Conservation (phyloP, 176 grass and related monocot genomes). For the Oryza nivara region DNA sequence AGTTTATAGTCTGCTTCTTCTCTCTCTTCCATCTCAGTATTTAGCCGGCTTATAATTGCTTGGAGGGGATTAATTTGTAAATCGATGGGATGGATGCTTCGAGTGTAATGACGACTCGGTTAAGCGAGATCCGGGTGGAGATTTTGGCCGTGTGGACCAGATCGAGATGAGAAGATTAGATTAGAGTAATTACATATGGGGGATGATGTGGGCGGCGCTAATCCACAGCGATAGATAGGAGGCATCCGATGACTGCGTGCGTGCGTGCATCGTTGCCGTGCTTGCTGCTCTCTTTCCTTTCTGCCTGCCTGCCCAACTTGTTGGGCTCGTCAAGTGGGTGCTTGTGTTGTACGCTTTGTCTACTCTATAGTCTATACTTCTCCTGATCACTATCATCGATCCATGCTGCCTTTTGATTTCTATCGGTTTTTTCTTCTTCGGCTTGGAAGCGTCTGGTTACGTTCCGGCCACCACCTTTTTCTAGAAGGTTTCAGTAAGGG, state of each 20-base stretch:
- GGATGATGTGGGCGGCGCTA: conserved; percentile 41
- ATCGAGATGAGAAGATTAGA: neutral
- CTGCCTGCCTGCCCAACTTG: conserved; percentile 1
- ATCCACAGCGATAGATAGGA: conserved; percentile 10
- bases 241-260: conserved; percentile 13
- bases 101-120: conserved; percentile 31
- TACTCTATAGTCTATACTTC: neutral
- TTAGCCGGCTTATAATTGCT: no score
- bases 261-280: neutral
- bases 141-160: conserved; percentile 45
- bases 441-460: neutral
- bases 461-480: neutral
- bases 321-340: neutral
- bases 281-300: no score
- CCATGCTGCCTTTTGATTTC: neutral
- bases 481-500: no score
- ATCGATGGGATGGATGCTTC: conserved; percentile 28
- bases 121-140: conserved; percentile 6
- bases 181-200: neutral
- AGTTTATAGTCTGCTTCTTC: no score
- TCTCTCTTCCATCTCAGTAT: no score
- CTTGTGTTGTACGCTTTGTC: neutral
- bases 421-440: neutral
- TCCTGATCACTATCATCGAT: neutral
- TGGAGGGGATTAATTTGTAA: conserved; percentile 22